These are phyloP conservation scores for Phlebopus sp. DNA, from an alignment of 1,284 basidiomycete species.

Conservation along the genomic window DNA sequence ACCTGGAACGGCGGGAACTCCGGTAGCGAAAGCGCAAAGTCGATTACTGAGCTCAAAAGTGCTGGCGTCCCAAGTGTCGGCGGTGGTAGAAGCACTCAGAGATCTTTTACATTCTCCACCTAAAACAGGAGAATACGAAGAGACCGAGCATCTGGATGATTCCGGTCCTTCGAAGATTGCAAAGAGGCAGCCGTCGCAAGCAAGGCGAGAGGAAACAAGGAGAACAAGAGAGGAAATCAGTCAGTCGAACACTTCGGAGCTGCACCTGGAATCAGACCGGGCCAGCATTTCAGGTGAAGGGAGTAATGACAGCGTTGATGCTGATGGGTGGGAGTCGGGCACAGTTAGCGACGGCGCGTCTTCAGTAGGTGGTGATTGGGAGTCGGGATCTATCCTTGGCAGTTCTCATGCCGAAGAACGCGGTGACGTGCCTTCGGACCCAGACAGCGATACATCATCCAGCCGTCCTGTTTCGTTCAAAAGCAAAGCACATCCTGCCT, in stretches of 20 bases:
- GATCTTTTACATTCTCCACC: slow-evolving; percentile 39
- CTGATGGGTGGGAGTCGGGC: slow-evolving; percentile 64
- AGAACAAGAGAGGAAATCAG: too few relatives aligned
- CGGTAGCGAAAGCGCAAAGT: slow-evolving; percentile 63
- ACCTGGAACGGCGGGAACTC: slow-evolving; percentile 39
- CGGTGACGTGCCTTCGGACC: slow-evolving; percentile 11
- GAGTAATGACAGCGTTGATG: slow-evolving; percentile 35
- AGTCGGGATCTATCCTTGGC: slow-evolving; percentile 39
- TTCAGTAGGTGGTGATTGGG: slow-evolving; percentile 37
- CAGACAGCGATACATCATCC: slow-evolving; percentile 15
- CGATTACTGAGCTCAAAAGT: slow-evolving; percentile 76
- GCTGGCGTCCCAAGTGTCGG: slow-evolving; percentile 60
- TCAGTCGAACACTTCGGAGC: not conserved
- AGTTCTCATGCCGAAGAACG: slow-evolving; percentile 26
- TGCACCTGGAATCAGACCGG: too few relatives aligned
- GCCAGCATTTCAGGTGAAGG: slow-evolving; percentile 28
- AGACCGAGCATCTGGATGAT: not conserved
- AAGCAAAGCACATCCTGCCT: slow-evolving; percentile 7
- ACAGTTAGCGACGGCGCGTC: slow-evolving; percentile 37
- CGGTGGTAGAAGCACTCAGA: slow-evolving; percentile 51
- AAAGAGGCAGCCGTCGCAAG: slow-evolving; percentile 10
- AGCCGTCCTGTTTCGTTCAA: slow-evolving; percentile 10
- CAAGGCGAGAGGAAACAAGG: too few relatives aligned
- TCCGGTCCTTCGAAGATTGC: not conserved
- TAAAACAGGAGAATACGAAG: not conserved